Evolutionary conservation across 2,329 filamentous ascomycete species (phyloP).

Genomic region (Fusarium sp.): DNA sequence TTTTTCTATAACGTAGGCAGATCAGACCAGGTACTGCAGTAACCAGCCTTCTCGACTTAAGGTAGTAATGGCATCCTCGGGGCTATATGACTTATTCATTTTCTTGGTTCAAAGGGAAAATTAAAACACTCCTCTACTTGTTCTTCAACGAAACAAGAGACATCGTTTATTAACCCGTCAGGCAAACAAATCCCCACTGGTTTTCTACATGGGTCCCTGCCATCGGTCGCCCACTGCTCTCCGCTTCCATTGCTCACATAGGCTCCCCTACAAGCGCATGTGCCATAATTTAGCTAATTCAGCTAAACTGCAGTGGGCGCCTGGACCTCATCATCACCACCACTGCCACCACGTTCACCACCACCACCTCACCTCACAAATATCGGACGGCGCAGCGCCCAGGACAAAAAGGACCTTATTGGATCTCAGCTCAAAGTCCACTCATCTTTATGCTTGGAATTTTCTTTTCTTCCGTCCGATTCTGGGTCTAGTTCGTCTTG

Average conservation of each 20-base stretch:
- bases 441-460: slow-evolving; percentile 31
- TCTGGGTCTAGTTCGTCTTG: slow-evolving; percentile 28
- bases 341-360: slow-evolving; percentile 14
- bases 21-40: not conserved
- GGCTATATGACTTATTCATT: not conserved
- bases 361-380: slow-evolving; percentile 16
- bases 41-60: not conserved
- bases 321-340: slow-evolving; percentile 18
- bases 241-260: not conserved
- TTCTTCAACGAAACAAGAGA: not conserved
- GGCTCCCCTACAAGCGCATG: slow-evolving; percentile 1
- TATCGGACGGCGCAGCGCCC: slow-evolving; percentile 33
- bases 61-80: too few species aligned
- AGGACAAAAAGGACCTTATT: slow-evolving; percentile 14
- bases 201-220: slow-evolving; percentile 14
- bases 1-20: not conserved
- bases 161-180: not conserved
- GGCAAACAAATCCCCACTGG: slow-evolving; percentile 7
- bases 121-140: not conserved
- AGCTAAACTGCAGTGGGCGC: slow-evolving; percentile 27
- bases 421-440: slow-evolving; percentile 25
- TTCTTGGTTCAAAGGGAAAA: not conserved
- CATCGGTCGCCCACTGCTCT: not conserved
- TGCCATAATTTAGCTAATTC: slow-evolving; percentile 13
- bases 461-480: slow-evolving; percentile 12